Base-by-base conservation (phyloP, 2,329 filamentous ascomycete genomes). In the Pyrenochaeta sp. region DNA sequence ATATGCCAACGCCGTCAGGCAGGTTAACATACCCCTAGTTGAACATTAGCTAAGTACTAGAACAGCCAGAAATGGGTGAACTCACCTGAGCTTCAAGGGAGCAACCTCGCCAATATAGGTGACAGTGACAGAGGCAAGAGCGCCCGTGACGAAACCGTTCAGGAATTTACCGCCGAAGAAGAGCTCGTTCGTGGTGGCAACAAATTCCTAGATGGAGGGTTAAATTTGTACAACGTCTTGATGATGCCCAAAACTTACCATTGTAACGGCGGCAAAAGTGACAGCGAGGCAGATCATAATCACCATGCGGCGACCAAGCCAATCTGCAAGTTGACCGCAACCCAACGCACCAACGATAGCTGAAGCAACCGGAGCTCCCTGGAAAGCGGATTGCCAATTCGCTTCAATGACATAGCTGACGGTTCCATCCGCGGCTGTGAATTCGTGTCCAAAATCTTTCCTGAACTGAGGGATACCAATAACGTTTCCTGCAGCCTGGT, bases 381-480 rank as follows among this genome's bases (percentile, higher is more conserved):
- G 66, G 47, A 77, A 77, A 4, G 75, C 74, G 14, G 64, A 67
- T 50, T 78, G 74, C 76, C 75, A 78, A 11, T 71, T 66, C 3
- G 73, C 68, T 10, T 69, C 56, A 7, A 77, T 55, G 6, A 75
- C 72, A 58, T 72, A 77, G 41, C 58, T 58, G 1, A 63, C 67
- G 1, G 62, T 69, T 1, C 67, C 61, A 30, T 63, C 48, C 11
- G 34, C 41, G 19, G 36, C 46, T 10, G 27, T 47, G 40, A 48
- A 73, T 6, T 53, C 40, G 30, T 64, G 52, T 0, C 74, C 75
- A 54, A 78, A 77, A 49, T 77, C 74, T 44, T 77, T 67, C 22
- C 74, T 65, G 53, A 77, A 78, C 40, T 72, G 46, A 2, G 75
- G 75, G n/a, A 78, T 73, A 15, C 72, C 68, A 27, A 77, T 64